Percentiles rank a stretch among this genome's conserved stretches.
phyloP scores from a whole-genome alignment of 176 grass and related monocot species.

The Tuctoria greenei region DNA sequence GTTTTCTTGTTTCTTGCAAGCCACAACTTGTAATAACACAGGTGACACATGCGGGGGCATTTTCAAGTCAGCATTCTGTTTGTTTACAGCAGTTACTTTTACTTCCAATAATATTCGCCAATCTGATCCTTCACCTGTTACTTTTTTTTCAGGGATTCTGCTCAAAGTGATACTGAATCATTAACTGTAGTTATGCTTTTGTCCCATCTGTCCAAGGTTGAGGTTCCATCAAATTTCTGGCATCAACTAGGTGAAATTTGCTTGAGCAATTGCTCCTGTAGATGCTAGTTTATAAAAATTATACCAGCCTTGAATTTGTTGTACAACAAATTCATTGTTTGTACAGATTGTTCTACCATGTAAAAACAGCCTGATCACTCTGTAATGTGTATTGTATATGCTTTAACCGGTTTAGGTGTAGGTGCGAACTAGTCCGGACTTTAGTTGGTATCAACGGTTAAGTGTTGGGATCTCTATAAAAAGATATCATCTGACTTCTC shows the following conservation, averaged over 20 bases:
- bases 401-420: too few species aligned
- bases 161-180: background rate
- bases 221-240: background rate
- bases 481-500: too few species aligned
- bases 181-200: background rate
- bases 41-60: background rate
- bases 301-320: background rate
- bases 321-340: conserved; percentile 1
- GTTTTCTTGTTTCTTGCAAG: background rate
- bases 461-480: too few species aligned
- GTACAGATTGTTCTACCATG: background rate
- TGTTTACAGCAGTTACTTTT: background rate
- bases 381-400: too few species aligned
- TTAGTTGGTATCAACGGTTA: too few species aligned
- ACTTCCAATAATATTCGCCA: background rate
- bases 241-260: background rate
- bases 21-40: background rate
- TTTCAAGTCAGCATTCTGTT: background rate
- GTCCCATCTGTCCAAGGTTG: background rate
- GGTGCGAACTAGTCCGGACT: too few species aligned
- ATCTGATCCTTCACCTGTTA: conserved; percentile 12
- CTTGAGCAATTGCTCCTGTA: conserved; percentile 6
- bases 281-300: background rate
- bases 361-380: background rate
- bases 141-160: conserved; percentile 18